These are phyloP conservation scores for Cadophora sp. DNA, from an alignment of 2,329 filamentous ascomycete genomes.

Conservation along the genomic window DNA sequence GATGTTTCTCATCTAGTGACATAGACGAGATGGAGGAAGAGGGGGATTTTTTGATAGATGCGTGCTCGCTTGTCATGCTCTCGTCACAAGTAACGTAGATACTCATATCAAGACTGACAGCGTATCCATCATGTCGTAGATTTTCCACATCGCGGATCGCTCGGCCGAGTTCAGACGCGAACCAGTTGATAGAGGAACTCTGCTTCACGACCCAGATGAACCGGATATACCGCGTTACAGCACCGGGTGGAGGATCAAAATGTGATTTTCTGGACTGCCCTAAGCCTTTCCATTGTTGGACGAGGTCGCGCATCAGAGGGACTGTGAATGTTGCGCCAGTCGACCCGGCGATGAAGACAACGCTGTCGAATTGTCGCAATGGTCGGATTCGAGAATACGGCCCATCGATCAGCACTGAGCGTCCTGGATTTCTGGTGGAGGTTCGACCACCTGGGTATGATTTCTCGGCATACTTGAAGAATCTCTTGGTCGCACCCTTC, in stretches of 20 bases:
- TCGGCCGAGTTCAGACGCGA: slow-evolving; percentile 55
- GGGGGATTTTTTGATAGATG: neutral
- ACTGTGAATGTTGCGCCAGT: slow-evolving; percentile 80
- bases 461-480: slow-evolving; percentile 59
- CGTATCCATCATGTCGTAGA: slow-evolving; percentile 45
- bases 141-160: slow-evolving; percentile 51
- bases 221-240: slow-evolving; percentile 56
- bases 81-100: slow-evolving; percentile 46
- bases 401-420: slow-evolving; percentile 57
- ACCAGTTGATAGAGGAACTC: slow-evolving; percentile 59
- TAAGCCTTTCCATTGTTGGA: slow-evolving; percentile 42
- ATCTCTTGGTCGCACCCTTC: slow-evolving; percentile 57
- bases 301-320: slow-evolving; percentile 83
- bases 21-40: neutral
- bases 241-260: slow-evolving; percentile 35
- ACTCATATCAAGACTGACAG: slow-evolving; percentile 43
- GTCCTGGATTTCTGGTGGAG: slow-evolving; percentile 39
- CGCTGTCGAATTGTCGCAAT: slow-evolving; percentile 65
- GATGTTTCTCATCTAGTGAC: slow-evolving; percentile 3
- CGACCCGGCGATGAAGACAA: slow-evolving; percentile 64
- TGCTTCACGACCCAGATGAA: slow-evolving; percentile 67
- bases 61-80: slow-evolving; percentile 6
- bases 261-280: slow-evolving; percentile 4
- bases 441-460: slow-evolving; percentile 33
- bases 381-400: slow-evolving; percentile 59